These are phyloP conservation scores for Nemania serpens DNA, from an alignment of 2,329 filamentous ascomycete genomes.

Conservation along the genomic window DNA sequence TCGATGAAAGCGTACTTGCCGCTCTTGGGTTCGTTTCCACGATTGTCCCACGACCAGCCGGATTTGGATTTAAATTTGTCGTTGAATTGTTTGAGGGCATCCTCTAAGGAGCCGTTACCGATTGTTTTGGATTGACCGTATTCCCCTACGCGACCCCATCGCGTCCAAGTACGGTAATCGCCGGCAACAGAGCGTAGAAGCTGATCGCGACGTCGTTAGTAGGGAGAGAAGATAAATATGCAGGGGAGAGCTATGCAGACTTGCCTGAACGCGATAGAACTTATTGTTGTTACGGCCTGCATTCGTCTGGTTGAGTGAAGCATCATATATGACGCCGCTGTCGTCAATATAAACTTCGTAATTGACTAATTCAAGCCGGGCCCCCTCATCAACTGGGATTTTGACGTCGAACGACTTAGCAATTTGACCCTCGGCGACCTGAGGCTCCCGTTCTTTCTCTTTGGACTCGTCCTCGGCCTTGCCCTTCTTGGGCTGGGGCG, in stretches of 20 bases:
- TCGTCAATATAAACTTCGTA: constrained; percentile 69
- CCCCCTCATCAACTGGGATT: constrained; percentile 57
- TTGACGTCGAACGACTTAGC: constrained; percentile 51
- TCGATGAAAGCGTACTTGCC: constrained; percentile 83
- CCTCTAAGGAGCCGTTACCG: constrained; percentile 47
- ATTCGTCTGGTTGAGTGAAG: constrained; percentile 79
- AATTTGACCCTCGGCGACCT: constrained; percentile 48
- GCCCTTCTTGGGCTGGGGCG: constrained; percentile 38
- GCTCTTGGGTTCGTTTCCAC: constrained; percentile 60
- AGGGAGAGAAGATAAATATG: not conserved
- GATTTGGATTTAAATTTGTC: constrained; percentile 68
- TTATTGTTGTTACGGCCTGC: constrained; percentile 77
- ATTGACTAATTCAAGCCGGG: constrained; percentile 41
- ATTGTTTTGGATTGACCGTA: constrained; percentile 54
- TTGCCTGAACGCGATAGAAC: constrained; percentile 75
- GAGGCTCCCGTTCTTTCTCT: constrained; percentile 17
- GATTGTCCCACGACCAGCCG: constrained; percentile 59
- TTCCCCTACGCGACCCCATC: constrained; percentile 80
- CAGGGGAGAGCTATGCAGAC: constrained; percentile 20
- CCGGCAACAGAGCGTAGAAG: constrained; percentile 47
- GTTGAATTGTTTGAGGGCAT: constrained; percentile 57
- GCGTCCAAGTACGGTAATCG: constrained; percentile 68
- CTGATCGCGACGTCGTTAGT: constrained; percentile 39
- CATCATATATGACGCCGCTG: constrained; percentile 73
- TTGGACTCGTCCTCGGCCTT: constrained; percentile 36